Evolutionary conservation across 352 stramenopile genomes (phyloP), one percentile per base, ranked within the genome.

Genomic region (Globisporangium viniferum): DNA sequence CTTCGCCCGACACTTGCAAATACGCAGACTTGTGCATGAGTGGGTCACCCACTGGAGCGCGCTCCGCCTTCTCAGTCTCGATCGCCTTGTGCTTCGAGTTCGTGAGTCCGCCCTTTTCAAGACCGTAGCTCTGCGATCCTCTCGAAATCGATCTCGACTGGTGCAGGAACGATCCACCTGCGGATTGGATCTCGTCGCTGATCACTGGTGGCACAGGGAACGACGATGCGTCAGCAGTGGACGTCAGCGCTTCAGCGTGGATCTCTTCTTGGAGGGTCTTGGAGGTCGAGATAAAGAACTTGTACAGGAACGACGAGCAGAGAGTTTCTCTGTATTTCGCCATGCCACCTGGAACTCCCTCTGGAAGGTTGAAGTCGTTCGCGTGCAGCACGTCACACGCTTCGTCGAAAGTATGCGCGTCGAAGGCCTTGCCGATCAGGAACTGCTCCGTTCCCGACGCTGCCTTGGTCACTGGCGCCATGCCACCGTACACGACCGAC

Each of bases 1-100:
- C 97, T 72, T 98, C 97, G 6, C 97, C 97, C 0, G 93, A 98
- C 39, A 97, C 96, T 76, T 99, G 95, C 24, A 98, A 57, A 59
- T 97, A 91, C 14, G 89, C 86, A 7, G 93, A 98, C 56, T 96
- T 95, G 78, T 99, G 96, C 71, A 94, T 94, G n/a, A 95, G 73
- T 5, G 90, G 72, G 62, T 98, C 85, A 39, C 95, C 97, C 8
- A 98, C 94, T 36, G 87, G 87, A 1, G 77, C 71, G 22, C 87
- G 79, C 54, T 83, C 78, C 0, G 70, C 78, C 3, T 27, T 71
- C 5, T 59, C 68, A 61, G 82, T 72, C 29, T 80, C 81, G 0
- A 84, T 64, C n/a, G 73, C 71, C 41, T 80, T 68, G 62, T 91
- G 80, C 53, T 88, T 88, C 6, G 86, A 94, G 44, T 82, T 69